Base-by-base conservation (phyloP, 441 rosid species). In the Kokia cookei region DNA sequence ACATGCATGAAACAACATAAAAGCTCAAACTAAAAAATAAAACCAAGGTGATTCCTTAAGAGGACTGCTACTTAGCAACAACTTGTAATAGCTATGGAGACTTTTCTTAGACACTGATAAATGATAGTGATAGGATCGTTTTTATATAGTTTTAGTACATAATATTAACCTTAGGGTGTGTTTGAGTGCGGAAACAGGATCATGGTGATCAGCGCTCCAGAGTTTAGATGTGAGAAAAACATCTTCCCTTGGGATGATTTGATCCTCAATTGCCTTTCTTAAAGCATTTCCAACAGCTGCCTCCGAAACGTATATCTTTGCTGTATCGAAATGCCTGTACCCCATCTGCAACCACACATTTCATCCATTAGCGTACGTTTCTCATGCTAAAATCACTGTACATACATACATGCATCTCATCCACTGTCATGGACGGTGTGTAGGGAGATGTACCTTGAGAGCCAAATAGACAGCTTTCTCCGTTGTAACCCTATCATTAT, bases 151-250 rank as follows among this genome's bases (percentile, higher is more conserved):
- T 24, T 24, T 12, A 54, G 17, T 12, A 8, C 47, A 19, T 5
- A 45, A 61, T 76, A 37, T 37, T n/a, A 83, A 94, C 97, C 81
- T 77, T 19, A 94, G 87, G 79, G 97, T 82, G 72, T 77, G 82
- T 27, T 40, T 77, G 80, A 94, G 93, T 10, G 93, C 98, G 19
- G 92, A 81, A 67, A 92, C 82, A 59, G 98, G 95, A 76, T 91
- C 93, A 71, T 88, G 91, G 62, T 90, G 97, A 80, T 92, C 98
- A 45, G 91, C 78, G 42, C 97, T 84, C 97, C 98, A 92, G 24
- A 92, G 80, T 75, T 94, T 94, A 47, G 96, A 90, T 8, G 95
- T 94, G 17, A 94, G 86, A 32, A 86, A 92, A 42, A 91, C 35
- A 32, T 92, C 93, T 45, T 91, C 85, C 73, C 97, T 88, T 63